phyloP scores from a whole-genome alignment of 805 yeast species.

The Suhomyces emberorum region DNA sequence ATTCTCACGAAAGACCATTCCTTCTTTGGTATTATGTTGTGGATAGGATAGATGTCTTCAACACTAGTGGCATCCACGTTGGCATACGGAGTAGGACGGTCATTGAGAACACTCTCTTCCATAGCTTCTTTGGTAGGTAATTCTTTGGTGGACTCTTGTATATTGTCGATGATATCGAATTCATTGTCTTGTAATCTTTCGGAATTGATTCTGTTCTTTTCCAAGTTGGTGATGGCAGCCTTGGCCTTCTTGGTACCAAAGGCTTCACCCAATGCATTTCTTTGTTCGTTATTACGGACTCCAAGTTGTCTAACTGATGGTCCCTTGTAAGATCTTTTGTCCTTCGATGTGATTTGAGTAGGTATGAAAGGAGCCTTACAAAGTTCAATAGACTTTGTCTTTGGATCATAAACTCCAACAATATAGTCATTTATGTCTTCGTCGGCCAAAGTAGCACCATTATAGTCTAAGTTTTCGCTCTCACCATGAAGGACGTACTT shows the following conservation, averaged over 20 bases:
- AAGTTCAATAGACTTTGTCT: slow-evolving; percentile 60
- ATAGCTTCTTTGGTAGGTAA: slow-evolving; percentile 72
- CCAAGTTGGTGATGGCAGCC: slow-evolving; percentile 77
- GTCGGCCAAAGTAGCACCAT: slow-evolving; percentile 45
- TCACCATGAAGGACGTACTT: slow-evolving; percentile 74
- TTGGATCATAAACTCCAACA: slow-evolving; percentile 75
- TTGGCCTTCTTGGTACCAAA: slow-evolving; percentile 97
- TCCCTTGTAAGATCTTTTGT: slow-evolving; percentile 53
- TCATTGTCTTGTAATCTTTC: slow-evolving; percentile 73
- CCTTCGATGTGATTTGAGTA: slow-evolving; percentile 60
- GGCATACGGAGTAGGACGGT: slow-evolving; percentile 81
- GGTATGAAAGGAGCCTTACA: slow-evolving; percentile 60
- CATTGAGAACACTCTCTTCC: slow-evolving; percentile 52
- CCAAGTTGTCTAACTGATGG: slow-evolving; percentile 62
- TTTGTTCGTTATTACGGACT: slow-evolving; percentile 51
- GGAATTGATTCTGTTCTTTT: slow-evolving; percentile 82
- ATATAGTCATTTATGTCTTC: slow-evolving; percentile 51
- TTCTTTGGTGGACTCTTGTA: slow-evolving; percentile 62
- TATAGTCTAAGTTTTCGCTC: slow-evolving; percentile 66
- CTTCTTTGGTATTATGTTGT: slow-evolving; percentile 62
- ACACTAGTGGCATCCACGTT: slow-evolving; percentile 77
- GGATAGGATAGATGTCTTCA: slow-evolving; percentile 77
- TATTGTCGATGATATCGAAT: slow-evolving; percentile 76
- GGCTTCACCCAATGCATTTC: slow-evolving; percentile 88
- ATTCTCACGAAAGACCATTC: slow-evolving; percentile 67